Evolutionary conservation across 2,329 filamentous ascomycete species (phyloP).

Genomic region (Basipetospora chlamydospora): DNA sequence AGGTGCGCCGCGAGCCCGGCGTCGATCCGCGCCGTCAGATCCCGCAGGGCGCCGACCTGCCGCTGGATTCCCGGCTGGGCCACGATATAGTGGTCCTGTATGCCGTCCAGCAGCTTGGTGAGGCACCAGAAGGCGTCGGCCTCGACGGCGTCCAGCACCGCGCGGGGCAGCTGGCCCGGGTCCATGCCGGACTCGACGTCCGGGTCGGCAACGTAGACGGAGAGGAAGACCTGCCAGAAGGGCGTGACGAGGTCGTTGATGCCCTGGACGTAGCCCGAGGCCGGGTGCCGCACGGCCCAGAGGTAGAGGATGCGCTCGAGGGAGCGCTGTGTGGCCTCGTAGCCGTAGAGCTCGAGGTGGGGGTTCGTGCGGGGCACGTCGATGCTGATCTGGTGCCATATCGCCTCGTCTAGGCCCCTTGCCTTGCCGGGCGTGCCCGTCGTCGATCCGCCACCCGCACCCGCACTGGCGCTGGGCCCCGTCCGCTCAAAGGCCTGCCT

Average conservation of each 20-base stretch:
- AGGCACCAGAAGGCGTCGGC: constrained; percentile 98
- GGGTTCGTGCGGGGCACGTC: constrained; percentile 94
- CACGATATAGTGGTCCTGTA: constrained; percentile 98
- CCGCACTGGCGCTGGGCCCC: constrained; percentile 29
- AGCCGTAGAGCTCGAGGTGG: constrained; percentile 86
- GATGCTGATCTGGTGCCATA: constrained; percentile 99
- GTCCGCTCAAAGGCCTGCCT: constrained; percentile 50
- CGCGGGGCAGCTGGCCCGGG: constrained; percentile 77
- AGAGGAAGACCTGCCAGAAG: constrained; percentile 95
- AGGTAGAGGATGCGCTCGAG: constrained; percentile 91
- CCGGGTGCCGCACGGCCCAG: constrained; percentile 94
- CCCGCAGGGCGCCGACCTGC: constrained; percentile 76
- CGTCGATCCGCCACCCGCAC: constrained; percentile 5
- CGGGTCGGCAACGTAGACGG: constrained; percentile 84
- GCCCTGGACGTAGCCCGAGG: constrained; percentile 93
- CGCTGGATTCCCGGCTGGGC: constrained; percentile 93
- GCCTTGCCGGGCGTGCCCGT: constrained; percentile 26
- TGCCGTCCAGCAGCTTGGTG: constrained; percentile 94
- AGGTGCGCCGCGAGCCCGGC: constrained; percentile 72
- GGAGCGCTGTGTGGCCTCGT: constrained; percentile 88
- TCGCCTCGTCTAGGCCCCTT: constrained; percentile 77
- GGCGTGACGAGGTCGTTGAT: constrained; percentile 97
- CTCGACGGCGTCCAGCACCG: constrained; percentile 90
- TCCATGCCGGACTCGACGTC: constrained; percentile 94
- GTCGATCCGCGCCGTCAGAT: constrained; percentile 85